phyloP scores from a whole-genome alignment of 768 basidiomycete species.

The Tubosaeta sp. region DNA sequence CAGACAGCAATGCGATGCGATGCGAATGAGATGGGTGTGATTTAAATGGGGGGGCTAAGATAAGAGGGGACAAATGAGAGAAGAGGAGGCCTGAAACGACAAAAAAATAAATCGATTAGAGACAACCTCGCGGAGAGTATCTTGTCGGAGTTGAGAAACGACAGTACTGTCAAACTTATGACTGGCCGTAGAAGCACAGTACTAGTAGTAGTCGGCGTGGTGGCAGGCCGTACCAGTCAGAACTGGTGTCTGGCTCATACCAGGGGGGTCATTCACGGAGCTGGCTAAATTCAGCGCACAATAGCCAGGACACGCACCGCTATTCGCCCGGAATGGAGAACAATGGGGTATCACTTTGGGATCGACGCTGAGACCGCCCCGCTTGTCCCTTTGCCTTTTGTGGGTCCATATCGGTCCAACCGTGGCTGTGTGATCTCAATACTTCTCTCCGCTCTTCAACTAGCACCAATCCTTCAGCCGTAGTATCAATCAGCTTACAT shows the following conservation, averaged over 20 bases:
- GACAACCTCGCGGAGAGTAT: conserved; percentile 30
- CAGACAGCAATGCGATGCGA: conserved; percentile 35
- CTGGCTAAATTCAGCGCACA: conserved; percentile 23
- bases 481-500: too few species aligned
- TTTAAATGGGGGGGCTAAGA: conserved; percentile 31
- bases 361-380: conserved; percentile 12
- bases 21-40: conserved; percentile 24
- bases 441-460: neutral
- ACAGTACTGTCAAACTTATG: conserved; percentile 17
- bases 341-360: conserved; percentile 19
- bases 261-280: conserved; percentile 2
- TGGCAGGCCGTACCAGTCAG: too few species aligned
- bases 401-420: conserved; percentile 39
- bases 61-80: conserved; percentile 16
- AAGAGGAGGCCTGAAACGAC: conserved; percentile 23
- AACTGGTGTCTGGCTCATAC: neutral
- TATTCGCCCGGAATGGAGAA: conserved; percentile 23
- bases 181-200: neutral
- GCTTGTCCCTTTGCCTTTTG: conserved; percentile 28
- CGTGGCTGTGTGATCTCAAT: conserved; percentile 33
- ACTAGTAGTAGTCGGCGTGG: neutral
- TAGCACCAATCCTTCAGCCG: too few species aligned
- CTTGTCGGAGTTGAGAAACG: conserved; percentile 32
- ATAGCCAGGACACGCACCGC: conserved; percentile 22
- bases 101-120: conserved; percentile 27